A percentile compares a stretch with the other conserved stretches of the same genome.
phyloP scores from a whole-genome alignment of 2,329 filamentous ascomycete genomes.

The Neofusicoccum laricinum region DNA sequence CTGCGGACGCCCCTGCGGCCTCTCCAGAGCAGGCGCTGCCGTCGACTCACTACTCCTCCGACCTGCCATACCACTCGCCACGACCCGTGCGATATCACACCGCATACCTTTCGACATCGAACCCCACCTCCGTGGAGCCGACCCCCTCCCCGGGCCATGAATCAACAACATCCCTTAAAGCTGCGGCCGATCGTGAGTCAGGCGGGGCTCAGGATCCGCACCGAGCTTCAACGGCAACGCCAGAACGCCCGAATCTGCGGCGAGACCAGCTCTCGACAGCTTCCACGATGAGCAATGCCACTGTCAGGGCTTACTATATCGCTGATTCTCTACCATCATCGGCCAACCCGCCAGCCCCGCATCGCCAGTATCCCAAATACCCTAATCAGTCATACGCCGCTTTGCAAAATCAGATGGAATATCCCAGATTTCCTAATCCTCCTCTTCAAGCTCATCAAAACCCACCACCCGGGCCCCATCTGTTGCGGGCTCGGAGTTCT shows the following conservation, averaged over 20 bases:
- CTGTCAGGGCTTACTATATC: constrained; percentile 35
- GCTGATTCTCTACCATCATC: constrained; percentile 19
- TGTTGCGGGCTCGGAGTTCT: constrained; percentile 40
- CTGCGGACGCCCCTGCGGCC: background rate
- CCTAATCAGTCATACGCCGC: constrained; percentile 52
- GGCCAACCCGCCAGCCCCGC: background rate
- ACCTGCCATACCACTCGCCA: constrained; percentile 39
- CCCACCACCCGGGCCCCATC: constrained; percentile 33
- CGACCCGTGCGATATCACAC: constrained; percentile 35
- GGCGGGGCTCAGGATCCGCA: constrained; percentile 14
- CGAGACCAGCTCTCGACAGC: constrained; percentile 39
- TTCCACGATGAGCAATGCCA: constrained; percentile 42
- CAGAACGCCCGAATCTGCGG: constrained; percentile 37
- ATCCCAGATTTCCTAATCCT: constrained; percentile 24
- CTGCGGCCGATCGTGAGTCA: constrained; percentile 11
- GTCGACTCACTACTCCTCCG: constrained; percentile 25
- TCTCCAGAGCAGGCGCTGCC: constrained; percentile 19
- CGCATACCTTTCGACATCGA: constrained; percentile 29
- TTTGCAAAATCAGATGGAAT: constrained; percentile 43
- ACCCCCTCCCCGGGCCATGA: constrained; percentile 32
- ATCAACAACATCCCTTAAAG: constrained; percentile 26
- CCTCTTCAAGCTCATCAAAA: constrained; percentile 14
- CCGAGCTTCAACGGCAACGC: constrained; percentile 10
- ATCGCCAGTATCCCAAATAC: constrained; percentile 35
- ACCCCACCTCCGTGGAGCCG: constrained; percentile 28